Evolutionary conservation across 768 basidiomycete species (phyloP), one percentile per base, ranked within the genome.

Genomic region (Macrocybe gigantea): DNA sequence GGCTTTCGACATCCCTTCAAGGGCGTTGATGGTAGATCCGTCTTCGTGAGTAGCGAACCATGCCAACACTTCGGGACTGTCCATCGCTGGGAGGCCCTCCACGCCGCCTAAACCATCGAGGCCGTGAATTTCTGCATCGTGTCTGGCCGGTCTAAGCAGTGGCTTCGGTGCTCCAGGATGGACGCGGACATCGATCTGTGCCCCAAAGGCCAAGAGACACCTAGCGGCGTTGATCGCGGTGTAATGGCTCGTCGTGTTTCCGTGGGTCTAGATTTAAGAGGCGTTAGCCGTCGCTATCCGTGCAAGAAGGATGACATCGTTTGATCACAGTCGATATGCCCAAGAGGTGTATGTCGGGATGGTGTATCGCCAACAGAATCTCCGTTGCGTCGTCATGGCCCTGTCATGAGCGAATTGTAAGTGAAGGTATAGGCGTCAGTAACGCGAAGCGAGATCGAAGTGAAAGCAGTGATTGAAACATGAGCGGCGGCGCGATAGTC

Each of bases 371-470:
- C 7, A 93, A 67, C 59, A 94, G 68, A 44, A 94, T 82, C 3
- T 89, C 90, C 8, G 81, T 82, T 5, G 88, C 93, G 67, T 94
- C 92, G 57, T 95, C 92, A 57, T 94, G 92, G 10, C 92, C 91
- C 88, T 90, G 44, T 40, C 14, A 12, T 13, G 39, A 38, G 7
- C 32, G 42, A 34, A 8, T 15, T 38, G 14, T 30, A 29, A 36
- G 36, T 43, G 29, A 12, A 29, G n/a, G n/a, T n/a, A n/a, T n/a
- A n/a, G n/a, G n/a, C n/a, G n/a, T n/a, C n/a, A n/a, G n/a, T n/a
- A n/a, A n/a, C n/a, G n/a, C n/a, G n/a, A n/a, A n/a, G n/a, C n/a
- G n/a, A n/a, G n/a, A n/a, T n/a, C 22, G 22, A 22, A 22, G 22
- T 22, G 22, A 22, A 22, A 22, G 22, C 22, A 22, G 22, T 22